These are phyloP conservation scores for Phytophthora syringae DNA, from an alignment of 352 stramenopile species.

Conservation along the genomic window DNA sequence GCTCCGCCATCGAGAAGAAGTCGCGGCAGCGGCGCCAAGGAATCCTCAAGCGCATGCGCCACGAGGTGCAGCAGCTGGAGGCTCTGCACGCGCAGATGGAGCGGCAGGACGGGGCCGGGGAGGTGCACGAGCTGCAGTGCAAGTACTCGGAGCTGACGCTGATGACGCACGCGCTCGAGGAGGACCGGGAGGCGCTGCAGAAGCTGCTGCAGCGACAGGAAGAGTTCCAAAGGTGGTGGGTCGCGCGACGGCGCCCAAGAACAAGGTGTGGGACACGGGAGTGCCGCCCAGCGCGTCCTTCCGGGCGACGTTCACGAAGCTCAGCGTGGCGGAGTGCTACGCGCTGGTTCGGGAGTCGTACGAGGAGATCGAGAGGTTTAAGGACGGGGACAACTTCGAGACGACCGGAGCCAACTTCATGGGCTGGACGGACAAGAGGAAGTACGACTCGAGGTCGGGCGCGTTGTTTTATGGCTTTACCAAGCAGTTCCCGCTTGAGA, in stretches of 20 bases:
- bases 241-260: constrained; percentile 15
- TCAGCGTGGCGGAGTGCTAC: constrained; percentile 42
- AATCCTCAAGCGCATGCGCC: constrained; percentile 46
- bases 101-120: not conserved
- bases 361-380: constrained; percentile 58
- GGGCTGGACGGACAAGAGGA: constrained; percentile 59
- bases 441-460: constrained; percentile 32
- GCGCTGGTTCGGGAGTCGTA: constrained; percentile 62
- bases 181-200: constrained; percentile 49
- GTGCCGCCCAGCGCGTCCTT: constrained; percentile 54
- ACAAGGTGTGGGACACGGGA: constrained; percentile 32
- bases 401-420: constrained; percentile 55
- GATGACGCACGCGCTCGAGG: constrained; percentile 41
- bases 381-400: constrained; percentile 29
- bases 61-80: constrained; percentile 62
- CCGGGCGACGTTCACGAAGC: constrained; percentile 32
- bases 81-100: constrained; percentile 42
- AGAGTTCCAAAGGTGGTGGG: constrained; percentile 38
- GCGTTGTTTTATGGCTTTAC: constrained; percentile 66
- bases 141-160: constrained; percentile 51
- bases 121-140: constrained; percentile 19
- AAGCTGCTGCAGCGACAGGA: constrained; percentile 40
- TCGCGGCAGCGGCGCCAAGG: constrained; percentile 45
- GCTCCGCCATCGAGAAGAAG: constrained; percentile 73
- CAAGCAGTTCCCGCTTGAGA: constrained; percentile 50